A percentile compares a stretch with the other conserved stretches of the same genome.
Evolutionary conservation across 2,329 filamentous ascomycete species (phyloP).

Genomic region (Microcyclosporella mali): DNA sequence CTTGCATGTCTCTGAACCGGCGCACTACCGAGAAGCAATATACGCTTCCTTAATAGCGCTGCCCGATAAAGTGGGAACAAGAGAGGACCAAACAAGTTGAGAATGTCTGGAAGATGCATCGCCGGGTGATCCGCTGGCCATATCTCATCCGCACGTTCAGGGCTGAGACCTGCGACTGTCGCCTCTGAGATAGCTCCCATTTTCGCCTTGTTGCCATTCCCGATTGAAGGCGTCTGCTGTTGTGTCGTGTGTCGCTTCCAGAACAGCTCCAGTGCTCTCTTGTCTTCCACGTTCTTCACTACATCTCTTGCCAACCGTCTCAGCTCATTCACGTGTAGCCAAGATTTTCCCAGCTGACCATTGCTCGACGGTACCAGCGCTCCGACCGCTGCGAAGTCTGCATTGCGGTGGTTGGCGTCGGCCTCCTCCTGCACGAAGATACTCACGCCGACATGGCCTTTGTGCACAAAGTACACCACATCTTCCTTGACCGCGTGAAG

Average conservation of each 20-base stretch:
- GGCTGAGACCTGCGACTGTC: constrained; percentile 55
- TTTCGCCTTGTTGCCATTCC: constrained; percentile 12
- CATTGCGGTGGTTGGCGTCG: constrained; percentile 72
- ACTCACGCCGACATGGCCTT: constrained; percentile 75
- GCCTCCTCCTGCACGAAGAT: constrained; percentile 83
- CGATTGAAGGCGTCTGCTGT: constrained; percentile 1
- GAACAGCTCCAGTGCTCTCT: constrained; percentile 64
- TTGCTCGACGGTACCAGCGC: constrained; percentile 82
- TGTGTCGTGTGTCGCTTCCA: constrained; percentile 59
- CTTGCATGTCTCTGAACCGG: constrained; percentile 83
- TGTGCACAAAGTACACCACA: constrained; percentile 84
- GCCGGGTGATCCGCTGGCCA: constrained; percentile 72
- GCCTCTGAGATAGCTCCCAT: constrained; percentile 30
- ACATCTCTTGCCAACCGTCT: constrained; percentile 66
- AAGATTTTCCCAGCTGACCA: constrained; percentile 78
- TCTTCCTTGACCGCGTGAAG: constrained; percentile 83
- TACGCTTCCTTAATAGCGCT: constrained; percentile 77
- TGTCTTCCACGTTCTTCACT: constrained; percentile 59
- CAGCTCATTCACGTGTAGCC: constrained; percentile 75
- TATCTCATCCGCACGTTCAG: constrained; percentile 42
- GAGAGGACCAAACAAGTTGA: constrained; percentile 82
- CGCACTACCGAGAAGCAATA: constrained; percentile 77
- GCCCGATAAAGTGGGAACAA: constrained; percentile 88
- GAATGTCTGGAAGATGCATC: constrained; percentile 67
- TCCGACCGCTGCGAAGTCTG: constrained; percentile 87